These are phyloP conservation scores for Coriolopsis trogii DNA, from an alignment of 1,284 basidiomycete genomes.

Conservation along the genomic window DNA sequence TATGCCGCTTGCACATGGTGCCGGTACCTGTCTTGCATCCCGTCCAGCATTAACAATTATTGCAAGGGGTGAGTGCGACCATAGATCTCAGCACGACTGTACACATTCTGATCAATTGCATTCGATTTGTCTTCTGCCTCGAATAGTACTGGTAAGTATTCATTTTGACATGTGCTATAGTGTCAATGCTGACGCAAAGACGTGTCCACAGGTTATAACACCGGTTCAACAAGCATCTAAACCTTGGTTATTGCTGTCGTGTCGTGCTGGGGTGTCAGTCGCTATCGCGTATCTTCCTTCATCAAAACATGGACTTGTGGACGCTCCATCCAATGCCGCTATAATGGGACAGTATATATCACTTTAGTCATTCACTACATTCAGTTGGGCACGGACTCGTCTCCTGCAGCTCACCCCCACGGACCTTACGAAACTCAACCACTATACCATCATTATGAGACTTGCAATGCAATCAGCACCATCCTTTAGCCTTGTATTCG, in stretches of 20 bases:
- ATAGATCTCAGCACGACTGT: neutral
- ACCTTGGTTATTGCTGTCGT: neutral
- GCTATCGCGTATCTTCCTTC: neutral
- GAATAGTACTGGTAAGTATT: neutral
- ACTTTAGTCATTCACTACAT: no score
- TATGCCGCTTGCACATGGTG: constrained; percentile 90
- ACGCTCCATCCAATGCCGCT: neutral
- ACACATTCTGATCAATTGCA: neutral
- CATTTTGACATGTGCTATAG: neutral
- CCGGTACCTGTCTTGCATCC: constrained; percentile 87
- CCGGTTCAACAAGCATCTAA: neutral
- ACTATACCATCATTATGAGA: no score
- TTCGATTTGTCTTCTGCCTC: neutral
- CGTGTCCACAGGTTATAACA: neutral
- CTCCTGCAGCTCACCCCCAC: no score
- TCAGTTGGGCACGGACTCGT: no score
- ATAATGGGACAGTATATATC: no score
- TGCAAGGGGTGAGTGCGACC: constrained; percentile 62
- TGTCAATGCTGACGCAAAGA: neutral
- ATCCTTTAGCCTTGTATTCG: constrained; percentile 34
- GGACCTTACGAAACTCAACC: no score
- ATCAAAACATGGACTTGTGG: neutral
- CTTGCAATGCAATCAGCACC: no score
- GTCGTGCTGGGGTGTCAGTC: neutral
- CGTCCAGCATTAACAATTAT: constrained; percentile 74